phyloP scores from a whole-genome alignment of 2,329 filamentous ascomycete genomes.

The Fusarium pseudocircinatum region DNA sequence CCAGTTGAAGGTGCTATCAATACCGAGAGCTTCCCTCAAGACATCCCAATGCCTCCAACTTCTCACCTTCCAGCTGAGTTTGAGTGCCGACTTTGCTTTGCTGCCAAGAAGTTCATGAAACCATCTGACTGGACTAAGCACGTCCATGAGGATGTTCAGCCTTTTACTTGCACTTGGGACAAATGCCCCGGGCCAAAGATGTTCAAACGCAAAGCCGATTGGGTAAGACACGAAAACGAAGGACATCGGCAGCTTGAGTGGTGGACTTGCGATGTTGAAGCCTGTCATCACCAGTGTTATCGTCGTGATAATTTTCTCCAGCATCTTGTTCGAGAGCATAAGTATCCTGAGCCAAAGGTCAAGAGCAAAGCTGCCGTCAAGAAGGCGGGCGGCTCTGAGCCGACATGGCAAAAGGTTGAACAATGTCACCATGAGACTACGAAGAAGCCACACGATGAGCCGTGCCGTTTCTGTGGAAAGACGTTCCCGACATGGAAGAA shows the following conservation, averaged over 20 bases:
- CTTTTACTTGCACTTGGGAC: slow-evolving; percentile 91
- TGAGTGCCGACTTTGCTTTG: slow-evolving; percentile 89
- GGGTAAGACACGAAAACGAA: slow-evolving; percentile 95
- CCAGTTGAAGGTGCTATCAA: slow-evolving; percentile 74
- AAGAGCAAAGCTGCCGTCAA: slow-evolving; percentile 78
- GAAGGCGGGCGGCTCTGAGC: slow-evolving; percentile 65
- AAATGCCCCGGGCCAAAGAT: slow-evolving; percentile 85
- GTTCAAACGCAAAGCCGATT: slow-evolving; percentile 95
- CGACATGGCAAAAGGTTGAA: slow-evolving; percentile 81
- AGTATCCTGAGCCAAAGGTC: slow-evolving; percentile 81
- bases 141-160: slow-evolving; percentile 91
- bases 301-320: slow-evolving; percentile 93
- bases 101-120: slow-evolving; percentile 85
- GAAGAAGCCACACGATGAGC: slow-evolving; percentile 75
- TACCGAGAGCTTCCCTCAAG: slow-evolving; percentile 78
- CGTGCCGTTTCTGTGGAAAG: slow-evolving; percentile 88
- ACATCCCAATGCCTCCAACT: slow-evolving; percentile 85
- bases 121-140: slow-evolving; percentile 98
- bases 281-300: slow-evolving; percentile 84
- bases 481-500: slow-evolving; percentile 89
- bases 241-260: slow-evolving; percentile 89
- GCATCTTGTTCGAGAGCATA: slow-evolving; percentile 91
- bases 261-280: slow-evolving; percentile 86
- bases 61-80: slow-evolving; percentile 83
- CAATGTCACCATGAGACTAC: slow-evolving; percentile 76